These are phyloP conservation scores for Chionographis japonica DNA, from an alignment of 106 monocot species.

Conservation along the genomic window DNA sequence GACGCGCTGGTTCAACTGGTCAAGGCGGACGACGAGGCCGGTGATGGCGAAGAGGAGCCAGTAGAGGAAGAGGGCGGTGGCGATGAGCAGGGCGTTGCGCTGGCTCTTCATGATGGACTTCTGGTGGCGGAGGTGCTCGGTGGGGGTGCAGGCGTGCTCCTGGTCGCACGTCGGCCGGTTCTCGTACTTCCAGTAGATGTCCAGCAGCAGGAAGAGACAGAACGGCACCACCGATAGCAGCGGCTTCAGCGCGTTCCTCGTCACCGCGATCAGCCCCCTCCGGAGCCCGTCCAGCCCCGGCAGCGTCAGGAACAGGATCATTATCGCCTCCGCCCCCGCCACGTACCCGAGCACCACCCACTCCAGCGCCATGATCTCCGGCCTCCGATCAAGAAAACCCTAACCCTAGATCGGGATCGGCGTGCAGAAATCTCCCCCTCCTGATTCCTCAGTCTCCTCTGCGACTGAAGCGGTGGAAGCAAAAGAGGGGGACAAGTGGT, in stretches of 20 bases:
- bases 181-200: constrained; percentile 96
- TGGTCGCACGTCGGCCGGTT: constrained; percentile 57
- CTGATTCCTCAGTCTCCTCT: too few species aligned
- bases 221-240: constrained; percentile 75
- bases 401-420: too few species aligned
- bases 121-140: constrained; percentile 86
- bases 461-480: too few species aligned
- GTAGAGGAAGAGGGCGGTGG: constrained; percentile 69
- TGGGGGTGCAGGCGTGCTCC: constrained; percentile 64
- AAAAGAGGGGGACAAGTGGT: too few species aligned
- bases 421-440: too few species aligned
- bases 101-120: constrained; percentile 85
- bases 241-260: constrained; percentile 65
- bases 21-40: constrained; percentile 46
- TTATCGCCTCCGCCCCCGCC: constrained; percentile 82
- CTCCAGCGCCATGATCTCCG: constrained; percentile 61
- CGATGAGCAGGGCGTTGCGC: constrained; percentile 79
- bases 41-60: constrained; percentile 79
- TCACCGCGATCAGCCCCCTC: constrained; percentile 50
- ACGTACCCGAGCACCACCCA: constrained; percentile 93
- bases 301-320: constrained; percentile 72
- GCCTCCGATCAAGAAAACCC: not conserved
- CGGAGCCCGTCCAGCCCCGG: constrained; percentile 73
- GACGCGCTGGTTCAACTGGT: constrained; percentile 56
- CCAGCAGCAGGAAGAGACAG: constrained; percentile 79